phyloP scores from a whole-genome alignment of 768 basidiomycete species.

The Termitomyces sp. region DNA sequence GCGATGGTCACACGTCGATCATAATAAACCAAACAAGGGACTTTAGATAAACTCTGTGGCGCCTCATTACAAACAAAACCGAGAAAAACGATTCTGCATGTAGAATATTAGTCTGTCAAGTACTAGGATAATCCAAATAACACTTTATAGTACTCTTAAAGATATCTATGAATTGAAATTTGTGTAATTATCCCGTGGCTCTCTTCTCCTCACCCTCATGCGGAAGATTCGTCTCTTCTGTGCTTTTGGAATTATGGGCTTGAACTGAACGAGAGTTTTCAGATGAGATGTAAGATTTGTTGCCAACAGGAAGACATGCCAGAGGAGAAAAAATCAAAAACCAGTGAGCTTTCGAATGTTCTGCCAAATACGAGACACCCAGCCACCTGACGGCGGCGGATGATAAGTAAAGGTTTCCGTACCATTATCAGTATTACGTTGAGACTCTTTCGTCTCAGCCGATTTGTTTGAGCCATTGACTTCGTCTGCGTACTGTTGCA shows the following conservation, averaged over 20 bases:
- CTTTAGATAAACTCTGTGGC: conserved; percentile 11
- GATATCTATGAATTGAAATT: conserved; percentile 8
- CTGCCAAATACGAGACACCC: conserved; percentile 68
- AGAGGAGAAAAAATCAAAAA: conserved; percentile 49
- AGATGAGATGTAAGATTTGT: conserved; percentile 13
- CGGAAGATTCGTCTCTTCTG: conserved; percentile 19
- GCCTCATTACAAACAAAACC: neutral
- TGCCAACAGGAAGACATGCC: conserved; percentile 39
- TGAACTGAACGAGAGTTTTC: conserved; percentile 20
- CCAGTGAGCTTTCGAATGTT: conserved; percentile 65
- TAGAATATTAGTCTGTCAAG: neutral
- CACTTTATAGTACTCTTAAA: conserved; percentile 7
- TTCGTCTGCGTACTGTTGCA: conserved; percentile 90
- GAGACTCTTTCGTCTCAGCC: conserved; percentile 10
- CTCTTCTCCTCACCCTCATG: conserved; percentile 39
- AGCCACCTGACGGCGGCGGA: conserved; percentile 52
- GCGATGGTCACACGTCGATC: neutral
- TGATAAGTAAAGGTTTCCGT: conserved; percentile 62
- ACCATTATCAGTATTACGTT: conserved; percentile 53
- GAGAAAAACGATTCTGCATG: neutral
- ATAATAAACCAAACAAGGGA: neutral
- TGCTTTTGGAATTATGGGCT: conserved; percentile 17
- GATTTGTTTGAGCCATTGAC: conserved; percentile 59
- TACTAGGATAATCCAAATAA: conserved; percentile 2
- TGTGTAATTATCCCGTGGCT: conserved; percentile 37